A percentile compares a stretch with the other conserved stretches of the same genome.
Evolutionary conservation across 1,284 basidiomycete species (phyloP).

Genomic region (Rhizoctonia solani): DNA sequence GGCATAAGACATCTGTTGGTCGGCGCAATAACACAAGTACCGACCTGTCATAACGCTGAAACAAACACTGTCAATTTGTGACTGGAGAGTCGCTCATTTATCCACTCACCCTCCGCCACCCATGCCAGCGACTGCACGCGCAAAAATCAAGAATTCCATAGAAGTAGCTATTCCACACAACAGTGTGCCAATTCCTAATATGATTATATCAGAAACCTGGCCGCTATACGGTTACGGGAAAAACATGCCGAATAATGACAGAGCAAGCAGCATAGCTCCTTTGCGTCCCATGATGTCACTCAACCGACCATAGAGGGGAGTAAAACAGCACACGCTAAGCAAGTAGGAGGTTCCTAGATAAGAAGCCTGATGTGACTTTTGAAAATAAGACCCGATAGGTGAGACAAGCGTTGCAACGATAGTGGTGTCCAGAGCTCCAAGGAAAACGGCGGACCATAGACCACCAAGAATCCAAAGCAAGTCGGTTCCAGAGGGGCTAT

Average conservation of each 20-base stretch:
- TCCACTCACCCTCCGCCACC: conserved; percentile 79
- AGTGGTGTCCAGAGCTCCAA: conserved; percentile 78
- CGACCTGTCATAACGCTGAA: conserved; percentile 73
- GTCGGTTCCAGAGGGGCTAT: conserved; percentile 24
- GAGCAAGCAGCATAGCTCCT: conserved; percentile 68
- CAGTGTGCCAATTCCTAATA: conserved; percentile 74
- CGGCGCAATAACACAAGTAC: conserved; percentile 40
- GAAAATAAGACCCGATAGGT: conserved; percentile 78
- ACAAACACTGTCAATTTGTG: conserved; percentile 49
- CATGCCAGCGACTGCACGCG: conserved; percentile 84
- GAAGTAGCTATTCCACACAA: conserved; percentile 81
- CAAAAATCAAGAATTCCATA: conserved; percentile 80
- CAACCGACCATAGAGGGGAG: conserved; percentile 64
- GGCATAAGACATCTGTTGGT: neutral
- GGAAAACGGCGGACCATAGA: conserved; percentile 77
- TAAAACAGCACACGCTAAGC: conserved; percentile 88
- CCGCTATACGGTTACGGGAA: conserved; percentile 32
- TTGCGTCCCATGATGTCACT: conserved; percentile 81
- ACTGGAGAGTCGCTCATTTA: neutral
- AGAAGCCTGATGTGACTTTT: conserved; percentile 76
- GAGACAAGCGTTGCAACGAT: conserved; percentile 67
- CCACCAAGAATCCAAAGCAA: conserved; percentile 71
- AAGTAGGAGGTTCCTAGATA: conserved; percentile 89
- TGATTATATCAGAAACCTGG: conserved; percentile 26
- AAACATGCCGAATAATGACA: conserved; percentile 74